A percentile compares a stretch with the other conserved stretches of the same genome.
Evolutionary conservation across 176 grass and related monocot species (phyloP).

Genomic region (Eragrostis nindensis): DNA sequence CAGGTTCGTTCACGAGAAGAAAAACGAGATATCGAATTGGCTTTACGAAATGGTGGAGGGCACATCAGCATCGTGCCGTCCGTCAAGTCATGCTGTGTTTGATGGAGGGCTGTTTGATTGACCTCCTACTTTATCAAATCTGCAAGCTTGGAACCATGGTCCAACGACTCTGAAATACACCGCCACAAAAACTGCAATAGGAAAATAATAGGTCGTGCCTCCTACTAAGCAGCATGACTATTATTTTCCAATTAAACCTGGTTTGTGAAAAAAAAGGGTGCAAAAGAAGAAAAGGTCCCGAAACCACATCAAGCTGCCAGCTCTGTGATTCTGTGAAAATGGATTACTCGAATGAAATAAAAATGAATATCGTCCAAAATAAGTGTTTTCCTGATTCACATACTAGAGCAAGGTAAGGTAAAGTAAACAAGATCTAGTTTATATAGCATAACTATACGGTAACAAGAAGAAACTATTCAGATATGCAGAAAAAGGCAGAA

Average conservation of each 20-base stretch:
- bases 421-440: no score
- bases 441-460: neutral
- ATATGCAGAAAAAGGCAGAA: neutral
- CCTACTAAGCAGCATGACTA: slow-evolving; percentile 29
- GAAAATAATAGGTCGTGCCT: no score
- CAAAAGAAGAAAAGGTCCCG: no score
- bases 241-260: no score
- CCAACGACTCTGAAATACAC: no score
- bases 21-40: slow-evolving; percentile 9
- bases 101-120: slow-evolving; percentile 14
- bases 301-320: no score
- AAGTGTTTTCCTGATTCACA: neutral
- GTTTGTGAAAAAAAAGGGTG: no score
- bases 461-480: neutral
- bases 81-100: slow-evolving; percentile 5
- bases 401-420: neutral
- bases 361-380: no score
- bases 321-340: no score
- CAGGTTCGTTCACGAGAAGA: slow-evolving; percentile 14
- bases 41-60: slow-evolving; percentile 32
- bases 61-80: slow-evolving; percentile 16
- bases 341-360: no score
- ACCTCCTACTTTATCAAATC: slow-evolving; percentile 12
- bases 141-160: neutral
- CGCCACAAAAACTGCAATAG: no score